These are phyloP conservation scores for Monosporascus ibericus DNA, from an alignment of 2,329 filamentous ascomycete species.

Conservation along the genomic window DNA sequence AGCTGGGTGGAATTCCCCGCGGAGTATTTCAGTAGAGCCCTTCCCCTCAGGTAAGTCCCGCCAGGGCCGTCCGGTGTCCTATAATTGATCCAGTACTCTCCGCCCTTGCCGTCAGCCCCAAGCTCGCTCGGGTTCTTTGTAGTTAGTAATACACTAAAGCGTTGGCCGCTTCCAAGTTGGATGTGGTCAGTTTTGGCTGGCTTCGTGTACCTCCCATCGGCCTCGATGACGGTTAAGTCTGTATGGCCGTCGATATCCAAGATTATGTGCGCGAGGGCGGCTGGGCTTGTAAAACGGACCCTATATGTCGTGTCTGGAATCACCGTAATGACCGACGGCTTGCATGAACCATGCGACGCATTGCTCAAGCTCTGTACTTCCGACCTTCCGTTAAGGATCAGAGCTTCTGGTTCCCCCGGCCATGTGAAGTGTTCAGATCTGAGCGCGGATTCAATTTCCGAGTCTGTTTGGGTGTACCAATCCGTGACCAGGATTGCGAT, in stretches of 20 bases:
- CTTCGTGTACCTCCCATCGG: conserved; percentile 50
- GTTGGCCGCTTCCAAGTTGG: conserved; percentile 52
- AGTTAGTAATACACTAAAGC: conserved; percentile 51
- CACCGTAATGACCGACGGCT: conserved; percentile 49
- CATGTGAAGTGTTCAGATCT: conserved; percentile 44
- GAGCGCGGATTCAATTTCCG: conserved; percentile 44
- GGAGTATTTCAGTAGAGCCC: conserved; percentile 42
- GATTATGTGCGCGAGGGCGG: conserved; percentile 47
- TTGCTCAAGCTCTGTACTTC: conserved; percentile 31
- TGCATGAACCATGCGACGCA: conserved; percentile 30
- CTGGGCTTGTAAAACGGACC: conserved; percentile 52
- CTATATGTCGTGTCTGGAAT: conserved; percentile 56
- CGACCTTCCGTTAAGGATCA: conserved; percentile 52
- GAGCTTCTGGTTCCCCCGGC: conserved; percentile 51
- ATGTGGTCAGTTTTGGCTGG: conserved; percentile 40
- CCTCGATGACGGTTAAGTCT: conserved; percentile 52
- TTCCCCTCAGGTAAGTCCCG: conserved; percentile 32
- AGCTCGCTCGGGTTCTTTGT: conserved; percentile 45
- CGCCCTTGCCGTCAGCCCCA: conserved; percentile 17
- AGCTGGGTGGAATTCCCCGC: neutral
- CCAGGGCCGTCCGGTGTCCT: conserved; percentile 44
- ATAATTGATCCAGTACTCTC: conserved; percentile 40
- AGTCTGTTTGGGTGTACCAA: conserved; percentile 49
- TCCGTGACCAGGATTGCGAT: conserved; percentile 50
- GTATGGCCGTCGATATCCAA: conserved; percentile 52